These are phyloP conservation scores for Naganishia vaughanmartiniae DNA, from an alignment of 768 basidiomycete genomes.

Conservation along the genomic window DNA sequence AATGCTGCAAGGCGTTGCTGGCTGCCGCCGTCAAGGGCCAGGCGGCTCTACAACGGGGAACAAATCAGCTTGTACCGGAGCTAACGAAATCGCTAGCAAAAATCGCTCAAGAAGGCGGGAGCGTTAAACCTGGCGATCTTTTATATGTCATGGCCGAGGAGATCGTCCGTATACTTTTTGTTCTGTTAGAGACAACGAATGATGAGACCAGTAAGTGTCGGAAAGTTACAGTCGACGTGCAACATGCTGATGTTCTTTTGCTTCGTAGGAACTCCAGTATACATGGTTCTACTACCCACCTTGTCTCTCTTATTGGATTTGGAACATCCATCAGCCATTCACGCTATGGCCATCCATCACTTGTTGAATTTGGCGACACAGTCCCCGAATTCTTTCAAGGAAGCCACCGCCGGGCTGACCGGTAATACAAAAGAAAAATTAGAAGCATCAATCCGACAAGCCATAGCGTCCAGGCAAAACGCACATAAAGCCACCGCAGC, in stretches of 20 bases:
- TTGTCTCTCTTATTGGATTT: constrained; percentile 68
- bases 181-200: constrained; percentile 61
- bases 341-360: constrained; percentile 64
- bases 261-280: constrained; percentile 61
- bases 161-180: constrained; percentile 74
- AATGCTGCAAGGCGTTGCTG: constrained; percentile 83
- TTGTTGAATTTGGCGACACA: constrained; percentile 69
- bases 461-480: constrained; percentile 53
- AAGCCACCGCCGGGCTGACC: constrained; percentile 70
- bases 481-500: not conserved
- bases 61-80: constrained; percentile 70
- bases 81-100: constrained; percentile 76
- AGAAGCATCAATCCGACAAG: constrained; percentile 74
- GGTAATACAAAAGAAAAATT: constrained; percentile 61
- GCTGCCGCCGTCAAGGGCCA: constrained; percentile 68
- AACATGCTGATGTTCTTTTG: constrained; percentile 24
- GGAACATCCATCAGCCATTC: constrained; percentile 56
- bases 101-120: constrained; percentile 63
- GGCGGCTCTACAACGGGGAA: constrained; percentile 67
- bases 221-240: not conserved
- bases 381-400: constrained; percentile 76
- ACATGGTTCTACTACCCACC: constrained; percentile 73
- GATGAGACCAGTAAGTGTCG: constrained; percentile 66
- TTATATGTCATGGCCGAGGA: constrained; percentile 68
- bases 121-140: constrained; percentile 57